Conservation (phyloP, 306 rosid species). For the Senna tora region DNA sequence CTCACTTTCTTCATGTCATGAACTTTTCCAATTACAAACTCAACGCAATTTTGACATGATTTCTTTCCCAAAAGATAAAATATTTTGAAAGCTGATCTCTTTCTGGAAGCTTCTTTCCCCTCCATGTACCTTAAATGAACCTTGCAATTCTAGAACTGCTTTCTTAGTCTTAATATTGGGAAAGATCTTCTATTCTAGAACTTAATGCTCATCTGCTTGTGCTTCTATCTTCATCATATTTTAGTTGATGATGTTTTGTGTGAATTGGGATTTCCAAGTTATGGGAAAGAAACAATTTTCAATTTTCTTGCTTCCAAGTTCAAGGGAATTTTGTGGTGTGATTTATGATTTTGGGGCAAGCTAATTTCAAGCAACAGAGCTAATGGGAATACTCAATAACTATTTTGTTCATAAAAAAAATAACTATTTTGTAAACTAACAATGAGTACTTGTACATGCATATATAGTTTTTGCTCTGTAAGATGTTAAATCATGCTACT, state of each 20-base stretch:
- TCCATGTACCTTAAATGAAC: neutral
- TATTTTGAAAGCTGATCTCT: neutral
- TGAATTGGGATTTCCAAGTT: neutral
- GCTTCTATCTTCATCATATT: neutral
- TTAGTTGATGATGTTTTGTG: neutral
- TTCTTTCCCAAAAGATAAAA: neutral
- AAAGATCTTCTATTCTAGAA: slow-evolving; percentile 2
- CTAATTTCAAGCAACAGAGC: slow-evolving; percentile 18
- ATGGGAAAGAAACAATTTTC: neutral
- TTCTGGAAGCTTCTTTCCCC: neutral
- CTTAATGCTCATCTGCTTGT: neutral
- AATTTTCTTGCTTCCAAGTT: slow-evolving; percentile 6
- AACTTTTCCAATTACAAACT: neutral
- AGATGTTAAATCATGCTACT: slow-evolving; percentile 23
- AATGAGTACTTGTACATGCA: neutral
- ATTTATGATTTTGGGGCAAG: too few species aligned
- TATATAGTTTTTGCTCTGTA: slow-evolving; percentile 18
- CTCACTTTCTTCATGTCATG: neutral
- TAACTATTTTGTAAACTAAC: slow-evolving; percentile 17
- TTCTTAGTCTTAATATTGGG: neutral
- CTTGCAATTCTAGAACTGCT: neutral
- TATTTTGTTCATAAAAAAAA: slow-evolving; percentile 3
- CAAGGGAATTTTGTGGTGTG: neutral
- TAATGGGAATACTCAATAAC: neutral
- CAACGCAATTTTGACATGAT: neutral